Evolutionary conservation across 1,284 basidiomycete species (phyloP).

Genomic region (Wolfiporia cocos): DNA sequence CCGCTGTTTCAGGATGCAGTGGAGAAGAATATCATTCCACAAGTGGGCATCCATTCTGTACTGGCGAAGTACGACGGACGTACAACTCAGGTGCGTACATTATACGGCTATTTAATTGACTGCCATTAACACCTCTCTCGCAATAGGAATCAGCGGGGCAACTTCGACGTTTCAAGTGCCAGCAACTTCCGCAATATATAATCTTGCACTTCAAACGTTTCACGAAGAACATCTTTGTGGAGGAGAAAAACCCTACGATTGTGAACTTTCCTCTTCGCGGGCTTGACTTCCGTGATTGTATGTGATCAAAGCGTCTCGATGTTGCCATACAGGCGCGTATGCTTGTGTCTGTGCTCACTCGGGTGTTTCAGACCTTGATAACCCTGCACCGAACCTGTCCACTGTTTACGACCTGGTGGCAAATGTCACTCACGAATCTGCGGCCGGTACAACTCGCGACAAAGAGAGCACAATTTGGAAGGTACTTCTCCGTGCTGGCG

Average conservation of each 20-base stretch:
- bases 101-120: neutral
- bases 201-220: conserved; percentile 97
- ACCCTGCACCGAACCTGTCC: conserved; percentile 47
- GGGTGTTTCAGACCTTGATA: conserved; percentile 83
- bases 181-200: conserved; percentile 85
- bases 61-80: conserved; percentile 95
- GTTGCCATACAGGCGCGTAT: neutral
- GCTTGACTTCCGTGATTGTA: conserved; percentile 87
- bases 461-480: conserved; percentile 90
- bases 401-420: conserved; percentile 92
- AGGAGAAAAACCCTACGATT: conserved; percentile 98
- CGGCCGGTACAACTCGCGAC: conserved; percentile 88
- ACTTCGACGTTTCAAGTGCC: conserved; percentile 85
- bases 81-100: conserved; percentile 64
- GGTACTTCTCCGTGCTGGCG: conserved; percentile 76
- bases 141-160: conserved; percentile 81
- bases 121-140: neutral
- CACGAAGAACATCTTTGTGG: conserved; percentile 96
- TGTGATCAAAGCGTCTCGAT: too few relatives aligned
- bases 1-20: conserved; percentile 94
- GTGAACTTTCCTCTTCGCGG: conserved; percentile 95
- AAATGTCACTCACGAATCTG: conserved; percentile 93
- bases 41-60: conserved; percentile 88
- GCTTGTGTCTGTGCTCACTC: neutral
- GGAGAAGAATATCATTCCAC: conserved; percentile 98